A percentile compares a stretch with the other conserved stretches of the same genome.
These are phyloP conservation scores for Neoascochyta sp. DNA, from an alignment of 2,329 filamentous ascomycete species.

Conservation along the genomic window DNA sequence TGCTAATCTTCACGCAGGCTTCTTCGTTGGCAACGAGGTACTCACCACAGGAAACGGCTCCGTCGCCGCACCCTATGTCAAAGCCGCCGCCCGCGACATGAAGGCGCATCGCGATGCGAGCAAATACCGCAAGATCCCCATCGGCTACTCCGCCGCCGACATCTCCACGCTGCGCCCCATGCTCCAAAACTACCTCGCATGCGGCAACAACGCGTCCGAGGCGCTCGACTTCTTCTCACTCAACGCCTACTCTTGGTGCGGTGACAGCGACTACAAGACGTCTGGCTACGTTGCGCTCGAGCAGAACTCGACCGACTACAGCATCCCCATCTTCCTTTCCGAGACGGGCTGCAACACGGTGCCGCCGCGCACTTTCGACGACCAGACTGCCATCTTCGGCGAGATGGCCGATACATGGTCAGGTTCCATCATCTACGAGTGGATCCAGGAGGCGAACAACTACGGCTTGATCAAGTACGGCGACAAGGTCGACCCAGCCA, in stretches of 20 bases:
- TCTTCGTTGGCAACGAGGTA: conserved; percentile 87
- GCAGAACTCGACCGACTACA: conserved; percentile 61
- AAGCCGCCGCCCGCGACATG: conserved; percentile 75
- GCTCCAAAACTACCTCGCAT: conserved; percentile 72
- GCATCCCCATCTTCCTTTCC: conserved; percentile 64
- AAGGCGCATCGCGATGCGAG: conserved; percentile 75
- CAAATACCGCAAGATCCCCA: conserved; percentile 73
- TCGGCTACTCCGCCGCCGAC: conserved; percentile 85
- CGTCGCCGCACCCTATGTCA: conserved; percentile 74
- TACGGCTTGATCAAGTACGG: conserved; percentile 81
- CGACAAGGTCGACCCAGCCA: conserved; percentile 49
- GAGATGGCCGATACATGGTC: conserved; percentile 71
- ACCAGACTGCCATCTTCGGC: conserved; percentile 75
- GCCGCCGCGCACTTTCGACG: conserved; percentile 60
- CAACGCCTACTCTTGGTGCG: conserved; percentile 71
- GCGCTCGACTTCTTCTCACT: conserved; percentile 79
- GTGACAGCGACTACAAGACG: conserved; percentile 48
- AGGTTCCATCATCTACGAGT: conserved; percentile 82
- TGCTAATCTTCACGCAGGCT: no score
- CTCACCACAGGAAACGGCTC: conserved; percentile 56
- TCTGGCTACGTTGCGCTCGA: conserved; percentile 71
- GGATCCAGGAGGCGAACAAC: conserved; percentile 79
- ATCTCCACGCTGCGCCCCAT: conserved; percentile 66
- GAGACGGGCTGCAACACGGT: conserved; percentile 78
- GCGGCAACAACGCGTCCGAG: conserved; percentile 63